phyloP scores from a whole-genome alignment of 805 yeast genomes.

The Ogataea nitratoaversa region DNA sequence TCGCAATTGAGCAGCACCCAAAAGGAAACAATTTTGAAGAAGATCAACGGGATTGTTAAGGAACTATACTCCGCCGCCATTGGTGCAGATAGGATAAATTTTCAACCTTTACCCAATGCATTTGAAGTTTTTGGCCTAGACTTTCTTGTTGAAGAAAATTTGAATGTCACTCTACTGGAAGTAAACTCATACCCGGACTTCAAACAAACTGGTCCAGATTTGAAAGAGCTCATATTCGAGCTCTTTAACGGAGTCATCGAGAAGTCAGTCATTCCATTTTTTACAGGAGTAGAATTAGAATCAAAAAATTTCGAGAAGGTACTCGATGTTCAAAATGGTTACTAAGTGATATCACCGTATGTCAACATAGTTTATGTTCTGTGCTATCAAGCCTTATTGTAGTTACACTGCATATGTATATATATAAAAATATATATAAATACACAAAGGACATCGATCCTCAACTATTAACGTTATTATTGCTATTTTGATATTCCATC shows the following conservation, averaged over 20 bases:
- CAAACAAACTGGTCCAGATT: constrained; percentile 84
- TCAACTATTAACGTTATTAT: no score
- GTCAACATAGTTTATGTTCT: neutral
- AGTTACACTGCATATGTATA: neutral
- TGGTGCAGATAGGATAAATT: constrained; percentile 76
- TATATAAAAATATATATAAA: constrained; percentile 1
- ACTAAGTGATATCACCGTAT: neutral
- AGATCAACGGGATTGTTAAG: constrained; percentile 56
- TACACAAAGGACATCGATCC: no score
- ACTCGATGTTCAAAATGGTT: constrained; percentile 23
- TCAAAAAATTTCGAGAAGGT: constrained; percentile 32
- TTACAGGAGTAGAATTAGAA: constrained; percentile 18
- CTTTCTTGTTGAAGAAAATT: constrained; percentile 62
- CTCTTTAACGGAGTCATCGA: constrained; percentile 57
- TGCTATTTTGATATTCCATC: constrained; percentile 2
- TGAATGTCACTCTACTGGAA: constrained; percentile 63
- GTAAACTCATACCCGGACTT: constrained; percentile 95
- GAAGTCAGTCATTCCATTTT: constrained; percentile 47
- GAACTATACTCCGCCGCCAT: constrained; percentile 82
- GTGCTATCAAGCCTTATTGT: neutral
- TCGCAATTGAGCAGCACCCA: constrained; percentile 35
- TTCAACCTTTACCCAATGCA: constrained; percentile 75
- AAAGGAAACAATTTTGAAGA: constrained; percentile 41
- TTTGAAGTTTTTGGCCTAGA: constrained; percentile 89
- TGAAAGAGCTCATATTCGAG: constrained; percentile 61